phyloP scores from a whole-genome alignment of 2,329 filamentous ascomycete genomes.

The Xylaria sp. region DNA sequence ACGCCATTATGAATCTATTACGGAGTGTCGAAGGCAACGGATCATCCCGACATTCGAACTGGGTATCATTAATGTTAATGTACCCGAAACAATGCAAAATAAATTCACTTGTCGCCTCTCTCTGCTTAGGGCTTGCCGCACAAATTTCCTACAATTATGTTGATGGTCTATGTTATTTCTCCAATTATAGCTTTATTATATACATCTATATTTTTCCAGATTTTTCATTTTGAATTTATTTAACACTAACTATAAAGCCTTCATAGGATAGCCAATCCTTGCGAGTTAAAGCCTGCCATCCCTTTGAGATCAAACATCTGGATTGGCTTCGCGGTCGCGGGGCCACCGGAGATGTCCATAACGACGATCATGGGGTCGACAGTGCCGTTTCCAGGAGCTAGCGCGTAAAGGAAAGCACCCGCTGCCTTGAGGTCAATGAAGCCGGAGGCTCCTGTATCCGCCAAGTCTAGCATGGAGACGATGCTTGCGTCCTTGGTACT shows the following conservation, averaged over 20 bases:
- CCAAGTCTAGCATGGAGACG: slow-evolving; percentile 55
- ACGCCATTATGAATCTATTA: too few relatives aligned
- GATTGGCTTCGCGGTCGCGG: slow-evolving; percentile 4
- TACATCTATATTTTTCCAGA: not conserved
- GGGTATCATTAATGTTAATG: too few relatives aligned
- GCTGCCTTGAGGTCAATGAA: slow-evolving; percentile 65
- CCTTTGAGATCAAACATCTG: not conserved
- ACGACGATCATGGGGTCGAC: slow-evolving; percentile 22
- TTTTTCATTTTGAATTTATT: not conserved
- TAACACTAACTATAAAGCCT: not conserved
- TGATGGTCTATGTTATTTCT: not conserved
- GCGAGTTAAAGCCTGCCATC: not conserved
- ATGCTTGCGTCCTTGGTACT: slow-evolving; percentile 61
- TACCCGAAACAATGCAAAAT: too few relatives aligned
- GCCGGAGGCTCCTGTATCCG: slow-evolving; percentile 60
- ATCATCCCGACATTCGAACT: too few relatives aligned
- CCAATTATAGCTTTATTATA: not conserved
- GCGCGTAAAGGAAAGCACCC: slow-evolving; percentile 67
- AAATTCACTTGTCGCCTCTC: too few relatives aligned
- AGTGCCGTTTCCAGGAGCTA: slow-evolving; percentile 64
- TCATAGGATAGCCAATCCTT: slow-evolving; percentile 6
- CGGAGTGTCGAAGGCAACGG: too few relatives aligned
- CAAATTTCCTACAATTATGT: too few relatives aligned
- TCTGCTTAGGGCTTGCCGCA: too few relatives aligned
- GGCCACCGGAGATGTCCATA: slow-evolving; percentile 3